Conservation (phyloP, 2,329 filamentous ascomycete genomes). For the Leptographium flavum region DNA sequence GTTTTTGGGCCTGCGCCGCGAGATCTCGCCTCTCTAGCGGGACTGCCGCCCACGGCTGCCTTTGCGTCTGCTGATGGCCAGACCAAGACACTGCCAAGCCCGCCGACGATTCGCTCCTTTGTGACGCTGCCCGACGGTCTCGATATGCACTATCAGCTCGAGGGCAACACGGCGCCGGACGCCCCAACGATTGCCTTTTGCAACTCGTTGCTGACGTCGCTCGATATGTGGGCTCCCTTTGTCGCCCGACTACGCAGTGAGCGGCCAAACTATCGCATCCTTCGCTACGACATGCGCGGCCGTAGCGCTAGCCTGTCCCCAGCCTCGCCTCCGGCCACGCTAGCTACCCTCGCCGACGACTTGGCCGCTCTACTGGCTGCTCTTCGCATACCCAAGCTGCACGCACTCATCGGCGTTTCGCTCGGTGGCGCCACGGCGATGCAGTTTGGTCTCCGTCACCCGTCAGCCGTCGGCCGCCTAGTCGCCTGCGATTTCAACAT, state of each 20-base stretch:
- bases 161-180: conserved; percentile 51
- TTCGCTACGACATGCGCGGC: conserved; percentile 68
- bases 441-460: conserved; percentile 55
- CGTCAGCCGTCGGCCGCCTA: conserved; percentile 59
- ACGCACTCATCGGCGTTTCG: conserved; percentile 60
- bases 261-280: conserved; percentile 53
- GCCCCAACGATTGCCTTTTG: conserved; percentile 62
- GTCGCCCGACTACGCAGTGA: conserved; percentile 44
- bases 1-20: conserved; percentile 63
- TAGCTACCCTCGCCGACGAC: conserved; percentile 56
- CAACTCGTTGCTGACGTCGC: conserved; percentile 68
- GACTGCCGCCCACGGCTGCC: conserved; percentile 27
- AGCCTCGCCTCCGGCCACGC: conserved; percentile 34
- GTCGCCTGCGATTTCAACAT: conserved; percentile 70
- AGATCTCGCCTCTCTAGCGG: conserved; percentile 45
- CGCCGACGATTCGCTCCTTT: conserved; percentile 49
- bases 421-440: conserved; percentile 70
- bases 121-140: conserved; percentile 53
- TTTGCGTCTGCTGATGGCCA: conserved; percentile 41
- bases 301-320: conserved; percentile 36
- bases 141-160: conserved; percentile 56
- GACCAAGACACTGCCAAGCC: conserved; percentile 38
- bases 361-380: conserved; percentile 51
- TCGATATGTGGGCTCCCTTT: conserved; percentile 70
- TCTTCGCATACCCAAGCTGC: conserved; percentile 52